Evolutionary conservation across 2,329 filamentous ascomycete genomes (phyloP).

Genomic region (Mariannaea sp.): DNA sequence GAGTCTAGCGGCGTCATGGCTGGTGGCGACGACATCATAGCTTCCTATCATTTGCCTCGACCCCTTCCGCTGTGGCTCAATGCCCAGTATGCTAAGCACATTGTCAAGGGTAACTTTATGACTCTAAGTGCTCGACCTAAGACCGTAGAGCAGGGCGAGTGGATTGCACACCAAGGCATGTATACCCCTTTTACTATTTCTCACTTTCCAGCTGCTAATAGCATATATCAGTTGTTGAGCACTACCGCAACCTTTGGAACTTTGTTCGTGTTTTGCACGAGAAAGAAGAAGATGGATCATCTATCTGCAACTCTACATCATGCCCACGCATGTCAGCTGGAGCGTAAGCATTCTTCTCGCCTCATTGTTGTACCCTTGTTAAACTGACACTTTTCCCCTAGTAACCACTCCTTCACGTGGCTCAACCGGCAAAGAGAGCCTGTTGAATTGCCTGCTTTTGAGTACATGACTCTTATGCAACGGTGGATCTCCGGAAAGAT

Average conservation of each 20-base stretch:
- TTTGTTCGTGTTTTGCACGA: slow-evolving; percentile 90
- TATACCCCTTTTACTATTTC: background rate
- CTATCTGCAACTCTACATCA: slow-evolving; percentile 81
- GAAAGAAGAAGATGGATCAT: slow-evolving; percentile 75
- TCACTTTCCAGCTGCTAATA: background rate
- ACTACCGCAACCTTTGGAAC: slow-evolving; percentile 86
- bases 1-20: slow-evolving; percentile 56
- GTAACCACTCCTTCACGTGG: slow-evolving; percentile 97
- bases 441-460: slow-evolving; percentile 87
- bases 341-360: slow-evolving; percentile 63
- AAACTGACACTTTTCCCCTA: slow-evolving; percentile 36
- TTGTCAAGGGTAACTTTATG: slow-evolving; percentile 98
- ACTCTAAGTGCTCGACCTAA: slow-evolving; percentile 93
- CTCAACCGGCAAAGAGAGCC: slow-evolving; percentile 85
- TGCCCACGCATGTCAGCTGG: slow-evolving; percentile 97
- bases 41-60: slow-evolving; percentile 67
- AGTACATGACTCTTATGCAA: slow-evolving; percentile 95
- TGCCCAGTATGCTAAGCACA: slow-evolving; percentile 77
- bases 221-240: slow-evolving; percentile 75
- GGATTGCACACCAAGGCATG: slow-evolving; percentile 91
- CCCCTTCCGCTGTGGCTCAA: slow-evolving; percentile 73
- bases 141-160: slow-evolving; percentile 92
- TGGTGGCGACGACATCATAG: slow-evolving; percentile 60
- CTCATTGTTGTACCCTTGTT: slow-evolving; percentile 7
- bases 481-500: slow-evolving; percentile 98